Base-by-base conservation (phyloP, 2,329 filamentous ascomycete species). In the Xylariomycetidae sp. region DNA sequence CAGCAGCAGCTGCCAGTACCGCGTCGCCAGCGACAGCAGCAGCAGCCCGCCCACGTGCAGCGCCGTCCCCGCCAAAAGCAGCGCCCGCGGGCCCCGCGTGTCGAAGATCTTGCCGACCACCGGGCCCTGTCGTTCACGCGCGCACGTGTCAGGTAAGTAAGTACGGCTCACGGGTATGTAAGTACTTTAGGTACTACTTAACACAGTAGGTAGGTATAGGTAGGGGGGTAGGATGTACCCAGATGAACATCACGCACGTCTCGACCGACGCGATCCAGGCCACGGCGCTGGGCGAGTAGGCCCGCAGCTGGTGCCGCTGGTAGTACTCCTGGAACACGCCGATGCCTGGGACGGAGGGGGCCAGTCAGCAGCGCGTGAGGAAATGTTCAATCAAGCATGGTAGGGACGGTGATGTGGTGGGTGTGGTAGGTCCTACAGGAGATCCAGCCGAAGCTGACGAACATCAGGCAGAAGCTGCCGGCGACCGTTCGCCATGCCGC, bases 1-100 rank as follows among this genome's bases (percentile, higher is more conserved):
- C 5, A 61, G 56, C 37, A 63, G 43, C 42, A 61, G 50, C 41
- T 63, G 59, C 43, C 57, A 61, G 50, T 59, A 61, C 34, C 56
- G 15, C 20, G 42, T 43, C 19, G 44, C 46, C 12, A 79, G 56
- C 25, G 65, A 70, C 2, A 69, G 66, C 72, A 79, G 76, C 71
- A 80, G 77, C n/a, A 79, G 49, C 5, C 70, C 69, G 34, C 30
- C 25, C n/a, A 34, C 27, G 29, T 29, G 4, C 31, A 32, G n/a
- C 29, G 25, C 5, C 24, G 29, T 14, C 15, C 14, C 29, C 25
- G 27, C 2, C 13, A 29, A n/a, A 27, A 37, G 19, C 24, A 31
- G 14, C 7, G n/a, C n/a, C 6, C 28, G 31, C 8, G 34, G 26
- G 18, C 31, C 34, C 15, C 25, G 28, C 14, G 27, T 37, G 12